phyloP scores from a whole-genome alignment of 116 monocot species.

The Zostera marina region DNA sequence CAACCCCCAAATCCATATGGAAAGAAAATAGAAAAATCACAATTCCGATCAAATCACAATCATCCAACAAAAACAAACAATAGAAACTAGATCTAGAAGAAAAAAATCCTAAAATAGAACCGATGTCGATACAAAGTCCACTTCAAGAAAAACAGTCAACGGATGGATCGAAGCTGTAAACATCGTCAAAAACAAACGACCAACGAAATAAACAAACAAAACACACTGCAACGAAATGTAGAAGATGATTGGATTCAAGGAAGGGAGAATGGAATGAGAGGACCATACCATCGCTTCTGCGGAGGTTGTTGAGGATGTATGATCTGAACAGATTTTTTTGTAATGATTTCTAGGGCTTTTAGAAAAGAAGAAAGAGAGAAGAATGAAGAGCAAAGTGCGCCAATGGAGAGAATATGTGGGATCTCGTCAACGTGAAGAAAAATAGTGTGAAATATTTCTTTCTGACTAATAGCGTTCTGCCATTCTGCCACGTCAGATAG shows the following conservation, averaged over 20 bases:
- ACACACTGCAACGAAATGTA: neutral
- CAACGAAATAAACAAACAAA: no score
- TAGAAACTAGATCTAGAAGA: neutral
- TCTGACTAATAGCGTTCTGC: no score
- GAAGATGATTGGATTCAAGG: no score
- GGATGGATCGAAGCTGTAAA: neutral
- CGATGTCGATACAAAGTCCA: neutral
- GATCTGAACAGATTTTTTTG: neutral
- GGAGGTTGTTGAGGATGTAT: neutral
- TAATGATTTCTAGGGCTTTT: neutral
- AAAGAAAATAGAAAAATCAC: neutral
- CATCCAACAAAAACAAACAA: neutral
- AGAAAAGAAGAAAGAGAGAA: neutral
- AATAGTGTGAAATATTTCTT: no score
- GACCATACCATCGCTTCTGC: neutral
- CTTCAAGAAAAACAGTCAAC: neutral
- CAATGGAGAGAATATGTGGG: neutral
- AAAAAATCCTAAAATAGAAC: neutral
- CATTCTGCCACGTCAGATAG: no score
- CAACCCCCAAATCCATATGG: neutral
- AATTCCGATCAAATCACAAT: neutral
- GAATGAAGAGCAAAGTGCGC: neutral
- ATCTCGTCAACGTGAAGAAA: no score
- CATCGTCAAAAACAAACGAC: neutral
- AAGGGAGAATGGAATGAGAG: neutral